A percentile compares a stretch with the other conserved stretches of the same genome.
phyloP scores from a whole-genome alignment of 1,139 yeast genomes.

The Suhomyces coccinellae region DNA sequence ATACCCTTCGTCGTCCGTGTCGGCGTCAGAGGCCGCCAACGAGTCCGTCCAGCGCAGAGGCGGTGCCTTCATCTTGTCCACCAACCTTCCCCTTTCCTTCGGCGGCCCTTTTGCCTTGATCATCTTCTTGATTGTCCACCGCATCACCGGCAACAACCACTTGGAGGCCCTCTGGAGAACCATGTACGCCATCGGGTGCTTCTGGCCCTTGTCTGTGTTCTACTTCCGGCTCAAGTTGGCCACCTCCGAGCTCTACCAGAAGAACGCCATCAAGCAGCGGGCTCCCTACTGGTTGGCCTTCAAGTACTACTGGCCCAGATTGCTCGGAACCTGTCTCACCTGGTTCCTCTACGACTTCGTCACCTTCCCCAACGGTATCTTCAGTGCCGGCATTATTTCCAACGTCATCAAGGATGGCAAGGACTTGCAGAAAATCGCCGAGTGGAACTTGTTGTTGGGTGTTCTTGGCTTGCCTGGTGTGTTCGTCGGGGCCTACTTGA shows the following conservation, averaged over 20 bases:
- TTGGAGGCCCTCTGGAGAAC: slow-evolving; percentile 68
- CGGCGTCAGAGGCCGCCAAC: slow-evolving; percentile 75
- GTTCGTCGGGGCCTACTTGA: slow-evolving; percentile 53
- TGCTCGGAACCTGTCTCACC: slow-evolving; percentile 57
- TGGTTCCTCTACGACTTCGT: slow-evolving; percentile 69
- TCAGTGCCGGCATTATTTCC: slow-evolving; percentile 53
- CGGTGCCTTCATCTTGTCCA: slow-evolving; percentile 60
- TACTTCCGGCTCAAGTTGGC: slow-evolving; percentile 71
- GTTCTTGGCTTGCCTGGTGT: slow-evolving; percentile 60
- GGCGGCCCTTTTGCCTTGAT: slow-evolving; percentile 79
- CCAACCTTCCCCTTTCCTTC: slow-evolving; percentile 69
- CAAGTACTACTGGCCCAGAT: slow-evolving; percentile 55
- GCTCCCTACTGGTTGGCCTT: slow-evolving; percentile 57
- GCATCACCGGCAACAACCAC: slow-evolving; percentile 51
- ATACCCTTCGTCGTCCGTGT: slow-evolving; percentile 67
- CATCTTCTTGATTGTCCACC: slow-evolving; percentile 65
- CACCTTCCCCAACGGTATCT: slow-evolving; percentile 65
- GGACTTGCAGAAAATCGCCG: slow-evolving; percentile 49
- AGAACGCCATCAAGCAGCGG: slow-evolving; percentile 46
- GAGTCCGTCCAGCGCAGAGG: slow-evolving; percentile 63
- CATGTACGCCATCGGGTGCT: slow-evolving; percentile 70
- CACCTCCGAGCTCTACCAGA: slow-evolving; percentile 58
- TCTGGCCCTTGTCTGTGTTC: slow-evolving; percentile 74
- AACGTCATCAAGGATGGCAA: slow-evolving; percentile 39
- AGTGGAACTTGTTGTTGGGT: slow-evolving; percentile 58